Evolutionary conservation across 768 basidiomycete genomes (phyloP).

Genomic region (Amanita polypyramis): DNA sequence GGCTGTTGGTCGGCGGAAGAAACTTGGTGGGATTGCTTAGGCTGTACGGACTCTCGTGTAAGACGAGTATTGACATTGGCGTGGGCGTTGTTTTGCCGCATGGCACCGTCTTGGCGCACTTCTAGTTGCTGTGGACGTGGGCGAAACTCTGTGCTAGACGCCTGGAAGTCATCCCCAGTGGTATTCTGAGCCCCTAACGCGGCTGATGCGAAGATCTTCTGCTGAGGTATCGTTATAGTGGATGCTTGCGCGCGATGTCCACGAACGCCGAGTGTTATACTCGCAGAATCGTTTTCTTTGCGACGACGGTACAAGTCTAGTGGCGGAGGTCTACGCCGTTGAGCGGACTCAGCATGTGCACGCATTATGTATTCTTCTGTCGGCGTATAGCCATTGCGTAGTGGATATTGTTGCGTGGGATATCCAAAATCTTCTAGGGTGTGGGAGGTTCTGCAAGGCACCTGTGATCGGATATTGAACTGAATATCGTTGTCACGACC

Average conservation of each 20-base stretch:
- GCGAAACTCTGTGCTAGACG: conserved; percentile 12
- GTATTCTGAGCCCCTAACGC: conserved; percentile 13
- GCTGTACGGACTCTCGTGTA: conserved; percentile 12
- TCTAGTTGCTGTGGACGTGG: conserved; percentile 6
- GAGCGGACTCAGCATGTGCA: conserved; percentile 29
- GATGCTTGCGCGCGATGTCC: conserved; percentile 31
- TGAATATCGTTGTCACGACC: conserved; percentile 9
- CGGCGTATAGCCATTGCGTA: conserved; percentile 44
- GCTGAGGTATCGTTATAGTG: conserved; percentile 18
- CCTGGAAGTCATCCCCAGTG: conserved; percentile 29
- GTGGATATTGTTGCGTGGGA: conserved; percentile 1
- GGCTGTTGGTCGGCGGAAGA: conserved; percentile 8
- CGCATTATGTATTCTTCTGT: conserved; percentile 63
- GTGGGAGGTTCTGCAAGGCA: conserved; percentile 1
- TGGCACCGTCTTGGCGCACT: background rate
- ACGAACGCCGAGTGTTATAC: conserved; percentile 29
- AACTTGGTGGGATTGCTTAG: conserved; percentile 1
- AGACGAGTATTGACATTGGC: conserved; percentile 20
- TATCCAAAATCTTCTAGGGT: conserved; percentile 5
- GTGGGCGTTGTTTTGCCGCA: conserved; percentile 9
- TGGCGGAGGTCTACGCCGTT: conserved; percentile 24
- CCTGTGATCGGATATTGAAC: conserved; percentile 8
- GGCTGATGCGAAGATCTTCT: conserved; percentile 8
- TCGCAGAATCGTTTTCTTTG: conserved; percentile 16
- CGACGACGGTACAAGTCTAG: conserved; percentile 20